These are phyloP conservation scores for Candida hungchunana DNA, from an alignment of 805 yeast species.

Conservation along the genomic window DNA sequence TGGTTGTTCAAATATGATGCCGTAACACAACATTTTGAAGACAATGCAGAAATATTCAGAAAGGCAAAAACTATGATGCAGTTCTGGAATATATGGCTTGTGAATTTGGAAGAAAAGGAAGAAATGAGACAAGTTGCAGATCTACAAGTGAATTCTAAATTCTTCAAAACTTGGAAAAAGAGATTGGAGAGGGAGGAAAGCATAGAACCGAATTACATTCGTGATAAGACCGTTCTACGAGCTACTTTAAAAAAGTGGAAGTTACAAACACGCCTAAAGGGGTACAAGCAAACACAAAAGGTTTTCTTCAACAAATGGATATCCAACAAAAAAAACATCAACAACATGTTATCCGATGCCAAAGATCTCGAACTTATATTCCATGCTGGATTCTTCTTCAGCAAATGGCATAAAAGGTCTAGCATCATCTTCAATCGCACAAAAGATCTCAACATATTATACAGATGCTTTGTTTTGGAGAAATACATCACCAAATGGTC, in stretches of 20 bases:
- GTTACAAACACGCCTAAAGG: conserved; percentile 1
- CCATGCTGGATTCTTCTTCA: conserved; percentile 24
- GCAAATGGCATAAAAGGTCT: conserved; percentile 20
- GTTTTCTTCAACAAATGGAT: conserved; percentile 15
- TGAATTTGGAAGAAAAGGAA: conserved; percentile 10
- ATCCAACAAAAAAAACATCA: neutral
- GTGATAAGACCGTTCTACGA: conserved; percentile 5
- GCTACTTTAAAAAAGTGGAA: conserved; percentile 13
- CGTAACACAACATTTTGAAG: conserved; percentile 16
- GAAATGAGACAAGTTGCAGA: conserved; percentile 14
- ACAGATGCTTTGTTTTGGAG: neutral
- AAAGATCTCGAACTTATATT: conserved; percentile 17
- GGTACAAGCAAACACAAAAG: neutral
- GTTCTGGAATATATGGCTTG: conserved; percentile 21
- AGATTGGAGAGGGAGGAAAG: conserved; percentile 1
- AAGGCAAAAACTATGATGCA: conserved; percentile 13
- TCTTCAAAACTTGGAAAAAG: conserved; percentile 17
- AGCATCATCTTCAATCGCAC: neutral
- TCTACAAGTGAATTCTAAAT: conserved; percentile 11
- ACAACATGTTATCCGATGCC: conserved; percentile 11
- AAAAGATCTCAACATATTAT: conserved; percentile 2
- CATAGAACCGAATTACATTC: conserved; percentile 5
- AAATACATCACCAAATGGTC: conserved; percentile 13
- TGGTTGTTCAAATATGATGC: conserved; percentile 13
- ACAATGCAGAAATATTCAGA: conserved; percentile 20